These are phyloP conservation scores for Camillea tinctor DNA, from an alignment of 2,329 filamentous ascomycete genomes.

Conservation along the genomic window DNA sequence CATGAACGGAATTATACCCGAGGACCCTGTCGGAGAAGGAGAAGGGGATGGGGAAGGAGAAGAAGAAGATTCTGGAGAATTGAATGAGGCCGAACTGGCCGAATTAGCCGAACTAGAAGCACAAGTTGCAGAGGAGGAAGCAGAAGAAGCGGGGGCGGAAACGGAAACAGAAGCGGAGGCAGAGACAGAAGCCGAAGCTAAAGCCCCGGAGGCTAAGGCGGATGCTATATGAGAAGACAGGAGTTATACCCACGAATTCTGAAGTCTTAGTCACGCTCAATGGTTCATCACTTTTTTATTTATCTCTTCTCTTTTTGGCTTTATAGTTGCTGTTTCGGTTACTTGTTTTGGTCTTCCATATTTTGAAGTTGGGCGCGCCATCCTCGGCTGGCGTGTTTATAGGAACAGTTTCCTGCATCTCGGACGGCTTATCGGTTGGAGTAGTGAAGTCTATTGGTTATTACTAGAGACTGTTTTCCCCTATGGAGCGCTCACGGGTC, in stretches of 20 bases:
- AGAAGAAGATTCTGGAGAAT: slow-evolving; percentile 11
- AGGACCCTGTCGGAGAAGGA: slow-evolving; percentile 41
- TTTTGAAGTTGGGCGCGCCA: neutral
- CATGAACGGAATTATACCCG: slow-evolving; percentile 56
- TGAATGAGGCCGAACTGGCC: neutral
- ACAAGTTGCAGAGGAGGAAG: neutral
- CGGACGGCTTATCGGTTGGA: neutral
- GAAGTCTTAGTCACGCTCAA: neutral
- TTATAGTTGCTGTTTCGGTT: neutral
- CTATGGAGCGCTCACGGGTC: neutral
- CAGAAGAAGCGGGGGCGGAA: neutral
- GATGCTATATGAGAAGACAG: neutral
- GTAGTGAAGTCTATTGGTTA: neutral
- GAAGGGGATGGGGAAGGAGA: slow-evolving; percentile 17
- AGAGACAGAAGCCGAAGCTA: neutral
- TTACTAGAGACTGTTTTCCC: neutral
- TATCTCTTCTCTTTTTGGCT: neutral
- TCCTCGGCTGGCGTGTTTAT: neutral
- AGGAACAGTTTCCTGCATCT: neutral
- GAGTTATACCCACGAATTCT: neutral
- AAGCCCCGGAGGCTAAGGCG: neutral
- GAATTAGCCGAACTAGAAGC: neutral
- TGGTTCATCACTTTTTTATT: neutral
- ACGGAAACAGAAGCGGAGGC: neutral
- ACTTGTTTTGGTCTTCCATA: neutral